Conservation (phyloP, 1,284 basidiomycete genomes). For the Wolfiporia cocos region DNA sequence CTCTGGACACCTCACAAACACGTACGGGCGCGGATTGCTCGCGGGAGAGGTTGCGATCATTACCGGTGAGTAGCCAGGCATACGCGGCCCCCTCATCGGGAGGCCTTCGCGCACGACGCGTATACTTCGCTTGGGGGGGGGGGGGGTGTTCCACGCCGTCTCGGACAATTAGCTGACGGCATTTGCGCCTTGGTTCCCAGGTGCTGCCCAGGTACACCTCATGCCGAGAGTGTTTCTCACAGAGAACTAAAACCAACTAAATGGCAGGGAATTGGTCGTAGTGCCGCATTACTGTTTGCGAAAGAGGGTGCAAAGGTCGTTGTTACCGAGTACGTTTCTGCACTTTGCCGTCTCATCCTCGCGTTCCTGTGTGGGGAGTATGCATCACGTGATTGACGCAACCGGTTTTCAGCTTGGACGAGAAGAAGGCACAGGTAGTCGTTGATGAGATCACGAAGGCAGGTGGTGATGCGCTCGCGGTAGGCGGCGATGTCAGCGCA, state of each 20-base stretch:
- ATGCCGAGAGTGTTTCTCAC: no score
- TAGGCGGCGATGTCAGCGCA: slow-evolving; percentile 73
- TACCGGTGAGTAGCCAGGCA: slow-evolving; percentile 43
- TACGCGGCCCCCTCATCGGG: neutral
- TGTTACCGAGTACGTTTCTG: slow-evolving; percentile 62
- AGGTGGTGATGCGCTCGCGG: slow-evolving; percentile 69
- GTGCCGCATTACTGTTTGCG: slow-evolving; percentile 73
- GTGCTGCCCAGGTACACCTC: slow-evolving; percentile 63
- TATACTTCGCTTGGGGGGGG: neutral
- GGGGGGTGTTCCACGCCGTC: neutral
- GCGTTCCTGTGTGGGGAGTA: neutral
- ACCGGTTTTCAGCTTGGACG: slow-evolving; percentile 48
- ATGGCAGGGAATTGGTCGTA: slow-evolving; percentile 66
- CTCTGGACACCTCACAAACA: slow-evolving; percentile 59
- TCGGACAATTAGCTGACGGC: neutral
- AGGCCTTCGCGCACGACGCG: neutral
- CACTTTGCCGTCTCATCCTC: neutral
- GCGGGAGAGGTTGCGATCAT: slow-evolving; percentile 81
- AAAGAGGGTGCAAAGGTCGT: slow-evolving; percentile 86
- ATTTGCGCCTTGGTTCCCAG: slow-evolving; percentile 24
- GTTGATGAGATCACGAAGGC: slow-evolving; percentile 68
- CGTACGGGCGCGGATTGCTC: slow-evolving; percentile 58
- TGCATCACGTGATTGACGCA: slow-evolving; percentile 5
- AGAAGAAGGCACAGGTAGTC: slow-evolving; percentile 57
- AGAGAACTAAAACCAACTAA: no score